phyloP scores from a whole-genome alignment of 169 alveolate species.

The Eimeria acervulina region DNA sequence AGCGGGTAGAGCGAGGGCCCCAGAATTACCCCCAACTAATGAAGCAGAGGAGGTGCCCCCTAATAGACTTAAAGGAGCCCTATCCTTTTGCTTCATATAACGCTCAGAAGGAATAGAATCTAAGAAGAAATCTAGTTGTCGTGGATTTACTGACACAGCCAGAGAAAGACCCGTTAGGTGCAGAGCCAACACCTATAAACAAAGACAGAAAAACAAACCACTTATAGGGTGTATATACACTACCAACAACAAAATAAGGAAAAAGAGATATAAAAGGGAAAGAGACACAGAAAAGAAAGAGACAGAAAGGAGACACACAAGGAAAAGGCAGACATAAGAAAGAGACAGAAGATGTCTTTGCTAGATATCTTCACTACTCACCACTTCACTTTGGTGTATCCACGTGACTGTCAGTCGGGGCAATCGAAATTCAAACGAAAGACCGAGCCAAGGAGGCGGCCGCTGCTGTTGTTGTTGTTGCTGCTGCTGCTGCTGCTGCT shows the following conservation, averaged over 20 bases:
- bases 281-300: no score
- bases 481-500: neutral
- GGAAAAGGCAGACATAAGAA: no score
- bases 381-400: conserved; percentile 88
- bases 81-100: neutral
- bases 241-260: neutral
- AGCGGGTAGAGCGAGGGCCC: no score
- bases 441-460: conserved; percentile 86
- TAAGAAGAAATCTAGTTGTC: conserved; percentile 28
- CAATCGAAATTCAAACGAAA: conserved; percentile 83
- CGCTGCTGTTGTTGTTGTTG: conserved; percentile 3
- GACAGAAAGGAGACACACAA: no score
- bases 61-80: no score
- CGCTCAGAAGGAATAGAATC: conserved; percentile 42
- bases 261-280: neutral
- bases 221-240: neutral
- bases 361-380: neutral
- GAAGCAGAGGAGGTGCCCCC: no score
- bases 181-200: conserved; percentile 72
- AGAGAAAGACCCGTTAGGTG: conserved; percentile 75
- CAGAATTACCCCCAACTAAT: no score
- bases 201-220: neutral
- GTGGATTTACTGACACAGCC: conserved; percentile 74
- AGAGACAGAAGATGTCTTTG: neutral
- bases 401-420: conserved; percentile 87